Percentiles rank a stretch among this genome's conserved stretches.
Conservation (phyloP, 2,329 filamentous ascomycete genomes). For the Aureobasidium zeae region DNA sequence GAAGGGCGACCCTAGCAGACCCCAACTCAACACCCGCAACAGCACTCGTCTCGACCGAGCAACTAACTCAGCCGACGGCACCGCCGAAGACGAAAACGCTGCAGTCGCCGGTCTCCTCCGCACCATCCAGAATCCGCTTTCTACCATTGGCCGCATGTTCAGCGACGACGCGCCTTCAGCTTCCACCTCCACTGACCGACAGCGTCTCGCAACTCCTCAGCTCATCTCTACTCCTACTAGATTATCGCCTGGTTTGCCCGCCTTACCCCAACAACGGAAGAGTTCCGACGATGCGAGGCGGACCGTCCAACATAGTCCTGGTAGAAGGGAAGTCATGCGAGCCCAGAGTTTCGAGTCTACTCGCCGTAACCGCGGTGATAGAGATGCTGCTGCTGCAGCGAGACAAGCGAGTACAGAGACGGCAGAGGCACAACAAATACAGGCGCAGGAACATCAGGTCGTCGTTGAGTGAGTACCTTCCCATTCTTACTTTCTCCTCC, state of each 20-base stretch:
- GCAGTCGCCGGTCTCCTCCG: conserved; percentile 77
- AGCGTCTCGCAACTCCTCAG: conserved; percentile 38
- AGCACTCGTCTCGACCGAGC: conserved; percentile 53
- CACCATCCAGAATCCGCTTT: conserved; percentile 83
- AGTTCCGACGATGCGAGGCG: conserved; percentile 22
- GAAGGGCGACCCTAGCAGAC: conserved; percentile 42
- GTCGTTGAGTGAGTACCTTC: conserved; percentile 76
- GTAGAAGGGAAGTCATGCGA: conserved; percentile 42
- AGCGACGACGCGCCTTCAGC: conserved; percentile 50
- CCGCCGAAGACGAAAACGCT: conserved; percentile 50
- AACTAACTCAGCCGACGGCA: conserved; percentile 6
- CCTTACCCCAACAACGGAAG: conserved; percentile 26
- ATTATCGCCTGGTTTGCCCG: conserved; percentile 39
- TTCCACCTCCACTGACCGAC: conserved; percentile 22
- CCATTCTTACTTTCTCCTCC: no score
- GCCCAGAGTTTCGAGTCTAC: conserved; percentile 8
- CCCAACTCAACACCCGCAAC: conserved; percentile 51
- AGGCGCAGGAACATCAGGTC: conserved; percentile 75
- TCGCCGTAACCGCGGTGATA: background rate
- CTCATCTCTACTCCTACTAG: conserved; percentile 41
- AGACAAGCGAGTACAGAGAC: conserved; percentile 83
- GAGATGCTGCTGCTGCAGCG: conserved; percentile 68
- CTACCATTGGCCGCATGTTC: conserved; percentile 90
- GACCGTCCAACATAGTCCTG: conserved; percentile 25
- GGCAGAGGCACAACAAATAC: conserved; percentile 75